These are phyloP conservation scores for Phaeomoniella chlamydospora DNA, from an alignment of 2,329 filamentous ascomycete genomes.

Conservation along the genomic window DNA sequence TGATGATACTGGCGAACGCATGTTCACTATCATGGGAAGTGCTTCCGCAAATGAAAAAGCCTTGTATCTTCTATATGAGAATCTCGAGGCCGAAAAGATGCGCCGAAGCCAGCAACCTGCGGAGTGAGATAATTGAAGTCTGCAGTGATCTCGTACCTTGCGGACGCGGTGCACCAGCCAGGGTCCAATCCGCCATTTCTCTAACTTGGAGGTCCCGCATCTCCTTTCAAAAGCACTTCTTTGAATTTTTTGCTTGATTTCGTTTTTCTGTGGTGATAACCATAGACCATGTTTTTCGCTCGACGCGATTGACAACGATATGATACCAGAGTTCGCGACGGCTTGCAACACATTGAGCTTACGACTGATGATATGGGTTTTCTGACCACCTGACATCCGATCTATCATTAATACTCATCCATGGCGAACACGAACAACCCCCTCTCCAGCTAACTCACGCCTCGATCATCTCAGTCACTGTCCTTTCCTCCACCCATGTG, in stretches of 20 bases:
- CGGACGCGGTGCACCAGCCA: too few species aligned
- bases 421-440: background rate
- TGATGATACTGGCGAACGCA: conserved; percentile 93
- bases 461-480: background rate
- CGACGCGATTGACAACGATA: background rate
- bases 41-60: conserved; percentile 90
- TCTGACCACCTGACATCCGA: background rate
- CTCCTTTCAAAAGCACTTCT: background rate
- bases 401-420: background rate
- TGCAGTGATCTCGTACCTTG: background rate
- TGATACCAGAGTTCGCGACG: background rate
- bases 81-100: conserved; percentile 98
- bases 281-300: background rate
- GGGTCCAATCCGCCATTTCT: too few species aligned
- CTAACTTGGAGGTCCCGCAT: background rate
- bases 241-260: background rate
- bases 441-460: background rate
- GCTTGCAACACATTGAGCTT: background rate
- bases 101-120: conserved; percentile 70
- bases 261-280: background rate
- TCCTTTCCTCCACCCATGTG: background rate
- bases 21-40: conserved; percentile 99
- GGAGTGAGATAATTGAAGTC: conserved; percentile 24
- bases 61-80: conserved; percentile 92
- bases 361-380: background rate